Conservation (phyloP, 306 rosid species). For the Castanea mollissima region DNA sequence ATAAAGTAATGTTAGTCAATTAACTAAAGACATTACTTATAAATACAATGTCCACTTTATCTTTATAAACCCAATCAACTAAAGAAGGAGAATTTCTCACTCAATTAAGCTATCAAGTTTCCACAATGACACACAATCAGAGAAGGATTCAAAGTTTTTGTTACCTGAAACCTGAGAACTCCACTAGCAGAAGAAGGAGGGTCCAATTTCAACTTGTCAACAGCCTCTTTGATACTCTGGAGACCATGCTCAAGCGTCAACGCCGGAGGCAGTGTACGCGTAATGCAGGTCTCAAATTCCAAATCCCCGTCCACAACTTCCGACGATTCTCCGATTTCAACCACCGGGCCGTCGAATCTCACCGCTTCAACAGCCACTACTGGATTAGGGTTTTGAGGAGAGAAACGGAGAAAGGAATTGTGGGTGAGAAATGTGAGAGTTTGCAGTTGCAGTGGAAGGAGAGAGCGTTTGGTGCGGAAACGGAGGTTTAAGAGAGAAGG, state of each 20-base stretch:
- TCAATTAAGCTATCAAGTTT: no score
- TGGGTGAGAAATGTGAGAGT: slow-evolving; percentile 1
- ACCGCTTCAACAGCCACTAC: slow-evolving; percentile 30
- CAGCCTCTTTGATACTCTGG: slow-evolving; percentile 54
- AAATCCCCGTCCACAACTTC: slow-evolving; percentile 41
- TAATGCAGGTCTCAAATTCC: slow-evolving; percentile 64
- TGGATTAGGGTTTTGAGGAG: neutral
- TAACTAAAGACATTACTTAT: no score
- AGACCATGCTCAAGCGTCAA: slow-evolving; percentile 73
- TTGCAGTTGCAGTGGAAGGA: neutral
- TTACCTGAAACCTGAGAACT: slow-evolving; percentile 76
- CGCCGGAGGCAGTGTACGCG: slow-evolving; percentile 65
- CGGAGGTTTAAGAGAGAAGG: neutral
- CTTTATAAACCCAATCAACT: no score
- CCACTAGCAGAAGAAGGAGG: slow-evolving; percentile 57
- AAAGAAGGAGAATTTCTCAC: no score
- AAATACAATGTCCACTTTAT: no score
- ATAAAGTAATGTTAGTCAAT: no score
- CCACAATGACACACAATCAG: no score
- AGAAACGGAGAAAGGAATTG: slow-evolving; percentile 8
- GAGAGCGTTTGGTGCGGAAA: neutral
- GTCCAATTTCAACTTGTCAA: slow-evolving; percentile 48
- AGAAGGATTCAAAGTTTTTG: neutral
- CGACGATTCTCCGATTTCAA: slow-evolving; percentile 23
- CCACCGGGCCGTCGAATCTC: slow-evolving; percentile 31